A percentile compares a stretch with the other conserved stretches of the same genome.
phyloP scores from a whole-genome alignment of 1,139 yeast species.

The Yamadazyma diospyri region DNA sequence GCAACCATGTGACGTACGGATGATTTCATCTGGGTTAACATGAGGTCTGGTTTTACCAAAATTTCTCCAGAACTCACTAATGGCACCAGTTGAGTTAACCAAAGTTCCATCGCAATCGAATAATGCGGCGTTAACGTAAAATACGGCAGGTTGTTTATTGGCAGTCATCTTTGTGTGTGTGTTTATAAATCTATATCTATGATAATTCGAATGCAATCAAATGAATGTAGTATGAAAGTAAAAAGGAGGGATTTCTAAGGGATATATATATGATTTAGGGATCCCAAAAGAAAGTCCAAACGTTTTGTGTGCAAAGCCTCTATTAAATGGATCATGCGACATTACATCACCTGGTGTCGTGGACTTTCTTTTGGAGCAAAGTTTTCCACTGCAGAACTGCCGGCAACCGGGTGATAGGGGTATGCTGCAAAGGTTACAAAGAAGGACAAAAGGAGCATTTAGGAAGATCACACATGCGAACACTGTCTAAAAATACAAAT shows the following conservation, averaged over 20 bases:
- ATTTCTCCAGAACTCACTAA: slow-evolving; percentile 77
- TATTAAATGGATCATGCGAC: neutral
- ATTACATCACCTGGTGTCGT: slow-evolving; percentile 5
- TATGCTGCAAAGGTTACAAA: neutral
- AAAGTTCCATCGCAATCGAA: slow-evolving; percentile 87
- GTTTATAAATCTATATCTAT: slow-evolving; percentile 2
- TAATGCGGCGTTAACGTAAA: slow-evolving; percentile 49
- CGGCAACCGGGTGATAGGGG: too few species aligned
- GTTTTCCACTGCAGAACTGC: too few species aligned
- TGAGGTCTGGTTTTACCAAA: slow-evolving; percentile 68
- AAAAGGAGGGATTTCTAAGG: neutral
- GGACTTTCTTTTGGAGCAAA: neutral
- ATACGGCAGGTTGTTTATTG: slow-evolving; percentile 43
- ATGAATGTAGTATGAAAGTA: slow-evolving; percentile 1
- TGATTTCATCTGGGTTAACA: slow-evolving; percentile 66
- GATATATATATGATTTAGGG: slow-evolving; percentile 1
- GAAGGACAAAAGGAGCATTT: too few species aligned
- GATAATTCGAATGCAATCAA: slow-evolving; percentile 1
- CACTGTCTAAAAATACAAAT: too few species aligned
- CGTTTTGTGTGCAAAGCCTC: slow-evolving; percentile 1
- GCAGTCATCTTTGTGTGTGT: slow-evolving; percentile 16
- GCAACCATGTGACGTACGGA: slow-evolving; percentile 77
- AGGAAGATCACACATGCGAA: too few species aligned
- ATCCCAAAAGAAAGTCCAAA: slow-evolving; percentile 1
- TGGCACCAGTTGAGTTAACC: slow-evolving; percentile 78